Conservation (phyloP, 208 protist species). For the Leishmania braziliensis region DNA sequence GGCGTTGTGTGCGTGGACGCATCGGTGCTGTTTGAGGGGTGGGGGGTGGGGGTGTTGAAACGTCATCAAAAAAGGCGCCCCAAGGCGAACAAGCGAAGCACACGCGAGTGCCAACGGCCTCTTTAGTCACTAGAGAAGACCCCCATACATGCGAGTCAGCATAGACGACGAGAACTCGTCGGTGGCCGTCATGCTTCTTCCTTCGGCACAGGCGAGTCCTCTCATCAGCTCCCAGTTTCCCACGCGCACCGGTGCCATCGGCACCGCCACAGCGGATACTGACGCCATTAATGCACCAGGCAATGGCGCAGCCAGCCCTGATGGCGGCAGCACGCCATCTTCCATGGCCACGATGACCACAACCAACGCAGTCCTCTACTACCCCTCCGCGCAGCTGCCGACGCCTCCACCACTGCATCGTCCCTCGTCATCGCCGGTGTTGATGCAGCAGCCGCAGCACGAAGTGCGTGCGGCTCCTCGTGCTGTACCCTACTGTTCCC, state of each 20-base stretch:
- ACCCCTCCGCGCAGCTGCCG: constrained; percentile 1
- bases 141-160: not conserved
- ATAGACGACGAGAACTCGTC: constrained; percentile 30
- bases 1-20: not conserved
- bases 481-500: not conserved
- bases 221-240: not conserved
- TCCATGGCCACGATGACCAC: not conserved
- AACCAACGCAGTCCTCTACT: constrained; percentile 4
- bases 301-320: not conserved
- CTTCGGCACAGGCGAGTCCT: constrained; percentile 3
- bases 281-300: not conserved
- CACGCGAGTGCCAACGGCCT: too few species aligned
- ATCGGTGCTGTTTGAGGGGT: not conserved
- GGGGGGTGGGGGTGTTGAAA: not conserved
- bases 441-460: not conserved
- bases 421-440: not conserved
- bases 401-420: constrained; percentile 14
- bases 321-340: not conserved
- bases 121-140: not conserved
- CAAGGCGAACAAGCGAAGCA: not conserved
- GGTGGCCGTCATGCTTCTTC: constrained; percentile 17
- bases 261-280: not conserved
- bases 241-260: not conserved
- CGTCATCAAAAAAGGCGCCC: not conserved
- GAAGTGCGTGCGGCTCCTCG: not conserved